Percentiles rank a stretch among this genome's conserved stretches.
These are phyloP conservation scores for Fusarium sp. DNA, from an alignment of 2,329 filamentous ascomycete genomes.

Conservation along the genomic window DNA sequence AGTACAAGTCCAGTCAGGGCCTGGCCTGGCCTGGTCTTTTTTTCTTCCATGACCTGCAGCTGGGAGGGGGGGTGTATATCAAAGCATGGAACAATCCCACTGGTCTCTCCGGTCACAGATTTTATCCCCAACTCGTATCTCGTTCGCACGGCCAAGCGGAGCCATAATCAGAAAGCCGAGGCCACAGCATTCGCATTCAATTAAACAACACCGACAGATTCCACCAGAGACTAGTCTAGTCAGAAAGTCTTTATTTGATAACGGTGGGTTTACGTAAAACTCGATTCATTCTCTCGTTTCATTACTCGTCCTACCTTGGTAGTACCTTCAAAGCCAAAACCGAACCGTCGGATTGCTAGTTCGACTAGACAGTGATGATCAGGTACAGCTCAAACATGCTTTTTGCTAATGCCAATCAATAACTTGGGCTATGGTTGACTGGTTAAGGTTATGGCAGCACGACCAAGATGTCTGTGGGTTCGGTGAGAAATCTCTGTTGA, in stretches of 20 bases:
- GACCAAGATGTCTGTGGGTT: neutral
- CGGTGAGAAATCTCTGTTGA: constrained; percentile 13
- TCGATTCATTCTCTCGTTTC: constrained; percentile 4
- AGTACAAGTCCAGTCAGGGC: constrained; percentile 22
- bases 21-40: constrained; percentile 34
- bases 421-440: constrained; percentile 14
- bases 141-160: constrained; percentile 10
- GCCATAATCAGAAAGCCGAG: neutral
- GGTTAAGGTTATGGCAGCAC: constrained; percentile 11
- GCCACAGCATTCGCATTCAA: constrained; percentile 4
- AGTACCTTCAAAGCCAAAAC: neutral
- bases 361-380: constrained; percentile 20
- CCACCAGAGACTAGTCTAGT: constrained; percentile 1
- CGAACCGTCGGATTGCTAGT: constrained; percentile 12
- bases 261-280: constrained; percentile 26
- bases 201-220: constrained; percentile 11
- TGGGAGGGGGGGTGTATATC: constrained; percentile 22
- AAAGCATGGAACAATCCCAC: constrained; percentile 12
- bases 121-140: neutral
- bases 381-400: constrained; percentile 23
- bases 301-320: constrained; percentile 10
- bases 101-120: neutral
- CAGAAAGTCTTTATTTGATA: constrained; percentile 15
- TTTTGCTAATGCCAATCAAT: constrained; percentile 4
- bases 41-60: constrained; percentile 6